Conservation (phyloP, 257 asterid species). For the Cordia subcordata region DNA sequence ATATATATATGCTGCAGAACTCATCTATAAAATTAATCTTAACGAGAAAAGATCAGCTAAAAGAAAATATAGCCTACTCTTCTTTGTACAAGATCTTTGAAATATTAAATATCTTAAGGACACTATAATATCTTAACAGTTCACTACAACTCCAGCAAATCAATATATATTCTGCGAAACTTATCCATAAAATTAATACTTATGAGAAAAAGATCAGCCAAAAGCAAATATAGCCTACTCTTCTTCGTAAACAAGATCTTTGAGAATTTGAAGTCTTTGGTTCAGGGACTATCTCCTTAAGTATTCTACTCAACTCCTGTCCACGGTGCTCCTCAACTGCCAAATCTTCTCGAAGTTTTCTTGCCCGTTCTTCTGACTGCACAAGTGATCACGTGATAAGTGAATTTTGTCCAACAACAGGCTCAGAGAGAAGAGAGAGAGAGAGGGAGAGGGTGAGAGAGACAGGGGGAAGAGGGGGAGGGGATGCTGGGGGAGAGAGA, state of each 20-base stretch:
- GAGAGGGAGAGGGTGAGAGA: conserved; percentile 6
- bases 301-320: conserved; percentile 66
- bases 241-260: conserved; percentile 62
- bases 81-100: conserved; percentile 61
- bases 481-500: conserved; percentile 13
- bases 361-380: conserved; percentile 88
- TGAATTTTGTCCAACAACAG: not conserved
- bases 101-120: not conserved
- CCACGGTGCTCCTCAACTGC: conserved; percentile 79
- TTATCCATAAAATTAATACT: not conserved
- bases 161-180: not conserved
- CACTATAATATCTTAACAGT: not conserved
- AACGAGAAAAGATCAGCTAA: not conserved
- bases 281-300: conserved; percentile 62
- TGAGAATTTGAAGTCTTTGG: conserved; percentile 41
- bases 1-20: not conserved
- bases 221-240: conserved; percentile 37
- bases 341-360: conserved; percentile 77
- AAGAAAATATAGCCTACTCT: conserved; percentile 41
- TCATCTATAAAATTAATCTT: not conserved
- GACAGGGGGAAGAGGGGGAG: conserved; percentile 4
- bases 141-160: not conserved
- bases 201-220: not conserved
- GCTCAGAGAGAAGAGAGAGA: conserved; percentile 2
- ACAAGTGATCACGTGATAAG: conserved; percentile 17